Percentiles rank a stretch among this genome's conserved stretches.
Conservation (phyloP, 176 grass and related monocot species). For the Oryza glaberrima region DNA sequence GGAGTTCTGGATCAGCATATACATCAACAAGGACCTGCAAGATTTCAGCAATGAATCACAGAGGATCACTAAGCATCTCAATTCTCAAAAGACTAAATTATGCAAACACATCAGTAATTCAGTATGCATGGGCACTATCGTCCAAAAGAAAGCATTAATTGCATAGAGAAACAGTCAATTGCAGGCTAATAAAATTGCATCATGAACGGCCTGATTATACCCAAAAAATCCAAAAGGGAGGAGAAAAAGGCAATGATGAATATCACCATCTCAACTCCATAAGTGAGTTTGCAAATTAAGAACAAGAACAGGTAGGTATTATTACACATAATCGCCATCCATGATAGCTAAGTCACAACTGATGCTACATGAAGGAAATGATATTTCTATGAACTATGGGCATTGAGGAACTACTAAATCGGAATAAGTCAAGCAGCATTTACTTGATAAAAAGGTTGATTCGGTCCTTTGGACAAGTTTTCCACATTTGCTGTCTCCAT, state of each 20-base stretch:
- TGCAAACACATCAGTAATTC: background rate
- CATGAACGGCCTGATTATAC: constrained; percentile 20
- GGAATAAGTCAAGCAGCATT: constrained; percentile 8
- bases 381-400: constrained; percentile 17
- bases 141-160: background rate
- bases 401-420: constrained; percentile 18
- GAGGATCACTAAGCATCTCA: constrained; percentile 26
- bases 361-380: constrained; percentile 14
- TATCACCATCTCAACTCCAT: constrained; percentile 14
- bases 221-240: background rate
- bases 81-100: constrained; percentile 12
- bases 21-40: constrained; percentile 97
- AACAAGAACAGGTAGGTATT: background rate
- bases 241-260: background rate
- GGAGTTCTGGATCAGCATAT: constrained; percentile 82
- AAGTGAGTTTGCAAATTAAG: constrained; percentile 18
- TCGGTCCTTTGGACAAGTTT: constrained; percentile 79
- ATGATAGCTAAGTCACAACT: constrained; percentile 11
- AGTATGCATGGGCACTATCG: background rate
- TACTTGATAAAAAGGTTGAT: constrained; percentile 99
- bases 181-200: background rate
- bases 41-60: constrained; percentile 22
- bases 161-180: constrained; percentile 8
- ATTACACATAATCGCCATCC: constrained; percentile 14
- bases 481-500: constrained; percentile 86